Conservation (phyloP, 306 rosid genomes). For the Dryas octopetala region DNA sequence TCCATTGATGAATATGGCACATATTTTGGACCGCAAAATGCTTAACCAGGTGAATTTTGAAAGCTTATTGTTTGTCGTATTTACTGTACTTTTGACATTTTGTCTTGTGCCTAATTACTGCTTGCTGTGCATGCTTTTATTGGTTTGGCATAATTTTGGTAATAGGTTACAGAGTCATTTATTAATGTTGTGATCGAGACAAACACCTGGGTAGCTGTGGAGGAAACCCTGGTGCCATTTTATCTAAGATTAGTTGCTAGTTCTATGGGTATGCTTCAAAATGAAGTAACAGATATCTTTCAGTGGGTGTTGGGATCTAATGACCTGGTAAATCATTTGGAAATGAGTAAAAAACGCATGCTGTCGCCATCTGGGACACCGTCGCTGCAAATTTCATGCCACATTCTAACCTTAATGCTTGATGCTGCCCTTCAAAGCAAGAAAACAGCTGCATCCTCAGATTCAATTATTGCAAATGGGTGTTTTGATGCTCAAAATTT, state of each 20-base stretch:
- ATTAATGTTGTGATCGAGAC: constrained; percentile 56
- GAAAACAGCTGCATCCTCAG: constrained; percentile 28
- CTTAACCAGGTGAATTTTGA: constrained; percentile 60
- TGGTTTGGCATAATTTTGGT: constrained; percentile 29
- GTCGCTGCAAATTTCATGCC: constrained; percentile 58
- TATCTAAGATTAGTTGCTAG: constrained; percentile 55
- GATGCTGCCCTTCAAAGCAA: constrained; percentile 52
- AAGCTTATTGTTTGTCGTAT: constrained; percentile 14
- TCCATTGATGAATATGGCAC: constrained; percentile 57
- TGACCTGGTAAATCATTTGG: constrained; percentile 26
- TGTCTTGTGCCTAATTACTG: constrained; percentile 5
- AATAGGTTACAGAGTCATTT: constrained; percentile 61
- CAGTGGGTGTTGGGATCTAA: constrained; percentile 35
- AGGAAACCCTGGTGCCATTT: constrained; percentile 58
- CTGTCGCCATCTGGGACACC: constrained; percentile 38
- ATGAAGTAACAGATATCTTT: constrained; percentile 38
- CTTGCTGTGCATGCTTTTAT: constrained; percentile 15
- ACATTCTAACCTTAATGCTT: constrained; percentile 58
- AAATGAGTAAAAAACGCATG: constrained; percentile 29
- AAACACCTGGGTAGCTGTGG: constrained; percentile 54
- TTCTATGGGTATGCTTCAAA: constrained; percentile 54
- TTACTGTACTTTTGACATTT: constrained; percentile 10
- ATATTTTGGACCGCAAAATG: constrained; percentile 46
- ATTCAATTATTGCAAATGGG: constrained; percentile 37
- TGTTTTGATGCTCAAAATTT: constrained; percentile 37